Evolutionary conservation across 1,284 basidiomycete species (phyloP).

Genomic region (Violaceomyces palustris): DNA sequence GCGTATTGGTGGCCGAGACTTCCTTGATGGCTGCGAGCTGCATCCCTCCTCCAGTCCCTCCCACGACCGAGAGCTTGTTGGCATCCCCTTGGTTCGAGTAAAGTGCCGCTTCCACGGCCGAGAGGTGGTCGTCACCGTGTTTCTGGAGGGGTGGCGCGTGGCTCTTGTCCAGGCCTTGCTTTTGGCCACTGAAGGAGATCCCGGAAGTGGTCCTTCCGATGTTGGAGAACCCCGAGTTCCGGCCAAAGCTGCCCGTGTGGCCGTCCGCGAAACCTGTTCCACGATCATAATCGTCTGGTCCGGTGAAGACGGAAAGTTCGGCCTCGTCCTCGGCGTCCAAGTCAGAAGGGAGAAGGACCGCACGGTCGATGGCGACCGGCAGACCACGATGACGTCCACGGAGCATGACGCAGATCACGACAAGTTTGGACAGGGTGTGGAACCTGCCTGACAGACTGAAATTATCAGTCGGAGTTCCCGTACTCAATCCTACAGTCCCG

Average conservation of each 20-base stretch:
- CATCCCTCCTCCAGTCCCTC: no score
- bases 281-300: background rate
- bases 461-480: slow-evolving; percentile 65
- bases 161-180: no score
- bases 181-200: slow-evolving; percentile 14
- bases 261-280: background rate
- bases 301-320: background rate
- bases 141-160: no score
- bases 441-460: slow-evolving; percentile 71
- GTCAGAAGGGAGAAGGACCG: slow-evolving; percentile 55
- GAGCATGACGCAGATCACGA: slow-evolving; percentile 75
- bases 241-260: no score
- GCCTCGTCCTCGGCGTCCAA: slow-evolving; percentile 41
- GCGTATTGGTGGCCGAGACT: no score
- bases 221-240: slow-evolving; percentile 2
- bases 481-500: slow-evolving; percentile 57
- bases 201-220: slow-evolving; percentile 10
- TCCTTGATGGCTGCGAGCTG: no score
- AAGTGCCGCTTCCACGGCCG: no score
- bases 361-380: slow-evolving; percentile 73
- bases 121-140: no score
- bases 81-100: no score
- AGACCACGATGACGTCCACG: slow-evolving; percentile 84
- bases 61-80: no score
- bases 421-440: slow-evolving; percentile 75